phyloP scores from a whole-genome alignment of 805 yeast species.

The Grigorovia yakushimaensis region DNA sequence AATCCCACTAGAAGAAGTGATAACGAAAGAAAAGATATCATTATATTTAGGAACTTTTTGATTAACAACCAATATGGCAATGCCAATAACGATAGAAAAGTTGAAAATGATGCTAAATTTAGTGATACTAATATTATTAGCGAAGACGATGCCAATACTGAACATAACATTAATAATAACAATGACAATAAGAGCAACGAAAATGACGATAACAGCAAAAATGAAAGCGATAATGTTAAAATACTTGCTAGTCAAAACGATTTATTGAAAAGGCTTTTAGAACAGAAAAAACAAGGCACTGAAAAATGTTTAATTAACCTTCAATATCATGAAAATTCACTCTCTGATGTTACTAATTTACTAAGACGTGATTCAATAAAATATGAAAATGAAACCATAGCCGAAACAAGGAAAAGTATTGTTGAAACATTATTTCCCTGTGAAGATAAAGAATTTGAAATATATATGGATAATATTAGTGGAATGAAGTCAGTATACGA shows the following conservation, averaged over 20 bases:
- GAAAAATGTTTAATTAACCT: not conserved
- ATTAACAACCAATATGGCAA: not conserved
- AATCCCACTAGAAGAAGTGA: not conserved
- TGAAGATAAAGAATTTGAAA: not conserved
- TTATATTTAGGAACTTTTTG: not conserved
- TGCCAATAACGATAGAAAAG: not conserved
- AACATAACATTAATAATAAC: not conserved
- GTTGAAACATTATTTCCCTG: not conserved
- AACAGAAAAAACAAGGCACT: not conserved
- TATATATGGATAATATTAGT: not conserved
- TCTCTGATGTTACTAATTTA: not conserved
- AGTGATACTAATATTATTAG: too few species aligned
- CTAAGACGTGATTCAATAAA: not conserved
- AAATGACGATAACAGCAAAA: not conserved
- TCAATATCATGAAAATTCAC: not conserved
- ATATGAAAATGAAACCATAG: not conserved
- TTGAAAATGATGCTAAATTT: too few species aligned
- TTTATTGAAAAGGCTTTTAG: not conserved
- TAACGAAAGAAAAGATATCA: not conserved
- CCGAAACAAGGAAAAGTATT: not conserved
- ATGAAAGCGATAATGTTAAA: not conserved
- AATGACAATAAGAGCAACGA: not conserved
- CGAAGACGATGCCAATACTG: not conserved
- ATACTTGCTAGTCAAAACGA: not conserved
- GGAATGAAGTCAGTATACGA: not conserved